A percentile compares a stretch with the other conserved stretches of the same genome.
phyloP scores from a whole-genome alignment of 2,329 filamentous ascomycete genomes.

The Cladophialophora yegresii region DNA sequence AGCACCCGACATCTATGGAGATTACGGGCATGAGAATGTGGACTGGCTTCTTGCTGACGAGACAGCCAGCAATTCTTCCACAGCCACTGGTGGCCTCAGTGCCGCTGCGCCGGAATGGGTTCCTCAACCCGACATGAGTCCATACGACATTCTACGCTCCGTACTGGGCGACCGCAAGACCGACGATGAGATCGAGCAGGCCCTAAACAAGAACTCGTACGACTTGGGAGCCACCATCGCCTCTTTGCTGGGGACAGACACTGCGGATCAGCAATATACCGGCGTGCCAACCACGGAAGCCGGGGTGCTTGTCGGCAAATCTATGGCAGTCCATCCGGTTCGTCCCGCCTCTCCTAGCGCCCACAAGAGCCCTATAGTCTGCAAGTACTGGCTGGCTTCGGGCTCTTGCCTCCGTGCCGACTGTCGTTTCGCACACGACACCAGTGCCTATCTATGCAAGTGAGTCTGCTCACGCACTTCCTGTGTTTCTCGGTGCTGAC shows the following conservation, averaged over 20 bases:
- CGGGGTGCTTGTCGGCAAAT: constrained; percentile 81
- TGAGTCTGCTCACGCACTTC: constrained; percentile 55
- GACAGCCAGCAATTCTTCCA: constrained; percentile 77
- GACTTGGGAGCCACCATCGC: constrained; percentile 90
- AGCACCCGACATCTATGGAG: constrained; percentile 81
- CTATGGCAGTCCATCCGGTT: constrained; percentile 71
- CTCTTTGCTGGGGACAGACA: constrained; percentile 70
- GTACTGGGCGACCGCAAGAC: constrained; percentile 85
- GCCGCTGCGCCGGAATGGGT: constrained; percentile 81
- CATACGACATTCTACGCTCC: constrained; percentile 95
- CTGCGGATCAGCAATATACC: constrained; percentile 44
- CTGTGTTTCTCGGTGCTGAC: constrained; percentile 35
- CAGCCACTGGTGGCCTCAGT: constrained; percentile 65
- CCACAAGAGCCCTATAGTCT: constrained; percentile 83
- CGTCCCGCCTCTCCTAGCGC: constrained; percentile 76
- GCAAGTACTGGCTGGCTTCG: constrained; percentile 94
- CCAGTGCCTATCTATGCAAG: constrained; percentile 97
- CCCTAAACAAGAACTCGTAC: constrained; percentile 84
- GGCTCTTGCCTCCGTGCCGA: constrained; percentile 95
- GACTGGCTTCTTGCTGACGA: constrained; percentile 95
- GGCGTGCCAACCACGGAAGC: constrained; percentile 59
- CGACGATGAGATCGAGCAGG: constrained; percentile 92
- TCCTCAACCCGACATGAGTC: constrained; percentile 85
- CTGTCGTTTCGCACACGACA: constrained; percentile 94
- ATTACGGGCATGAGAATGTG: constrained; percentile 90